These are phyloP conservation scores for Cyphellophora europaea DNA, from an alignment of 2,329 filamentous ascomycete genomes.

Conservation along the genomic window DNA sequence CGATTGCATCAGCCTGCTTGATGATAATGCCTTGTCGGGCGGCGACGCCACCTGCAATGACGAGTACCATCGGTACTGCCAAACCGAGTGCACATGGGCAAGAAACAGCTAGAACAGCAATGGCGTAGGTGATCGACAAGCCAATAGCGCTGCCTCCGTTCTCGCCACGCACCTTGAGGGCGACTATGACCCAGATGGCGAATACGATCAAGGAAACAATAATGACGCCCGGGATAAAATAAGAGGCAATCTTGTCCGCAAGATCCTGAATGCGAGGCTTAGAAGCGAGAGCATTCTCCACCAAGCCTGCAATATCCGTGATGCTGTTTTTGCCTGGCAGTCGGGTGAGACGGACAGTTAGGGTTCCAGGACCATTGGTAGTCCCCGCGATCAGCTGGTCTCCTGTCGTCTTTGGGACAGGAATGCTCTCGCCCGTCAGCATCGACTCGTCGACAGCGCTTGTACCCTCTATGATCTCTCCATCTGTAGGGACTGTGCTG, in stretches of 20 bases:
- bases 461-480: conserved; percentile 50
- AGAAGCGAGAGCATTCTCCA: conserved; percentile 59
- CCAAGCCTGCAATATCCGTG: conserved; percentile 57
- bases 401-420: conserved; percentile 47
- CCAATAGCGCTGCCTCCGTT: conserved; percentile 39
- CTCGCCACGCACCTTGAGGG: conserved; percentile 28
- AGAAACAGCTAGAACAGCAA: conserved; percentile 64
- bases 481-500: conserved; percentile 57
- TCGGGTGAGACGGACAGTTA: conserved; percentile 46
- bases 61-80: conserved; percentile 69
- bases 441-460: conserved; percentile 69
- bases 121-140: conserved; percentile 59
- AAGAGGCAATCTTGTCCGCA: conserved; percentile 57
- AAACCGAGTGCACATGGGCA: conserved; percentile 71
- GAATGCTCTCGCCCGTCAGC: conserved; percentile 62
- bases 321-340: conserved; percentile 67
- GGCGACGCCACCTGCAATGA: conserved; percentile 59
- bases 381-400: conserved; percentile 56
- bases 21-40: conserved; percentile 59
- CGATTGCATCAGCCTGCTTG: conserved; percentile 56
- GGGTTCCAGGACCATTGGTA: conserved; percentile 43
- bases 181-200: conserved; percentile 54
- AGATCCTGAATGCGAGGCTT: conserved; percentile 61
- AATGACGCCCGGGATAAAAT: conserved; percentile 60
- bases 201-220: conserved; percentile 52